Percentiles rank a stretch among this genome's conserved stretches.
phyloP scores from a whole-genome alignment of 805 yeast species.

The Candida boleticola region DNA sequence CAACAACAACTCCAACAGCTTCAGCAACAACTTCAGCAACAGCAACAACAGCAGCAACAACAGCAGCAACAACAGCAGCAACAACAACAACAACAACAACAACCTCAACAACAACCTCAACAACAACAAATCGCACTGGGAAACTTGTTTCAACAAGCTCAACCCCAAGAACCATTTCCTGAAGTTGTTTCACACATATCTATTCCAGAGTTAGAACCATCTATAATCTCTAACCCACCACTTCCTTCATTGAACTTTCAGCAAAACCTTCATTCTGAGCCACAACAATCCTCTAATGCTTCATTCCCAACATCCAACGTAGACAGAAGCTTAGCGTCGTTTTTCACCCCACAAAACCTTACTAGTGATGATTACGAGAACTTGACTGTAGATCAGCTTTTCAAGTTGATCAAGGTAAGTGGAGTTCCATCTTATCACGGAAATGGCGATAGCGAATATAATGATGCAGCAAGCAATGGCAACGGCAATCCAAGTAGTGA shows the following conservation, averaged over 20 bases:
- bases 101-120: too few relatives aligned
- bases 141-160: constrained; percentile 1
- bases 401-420: constrained; percentile 32
- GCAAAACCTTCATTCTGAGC: neutral
- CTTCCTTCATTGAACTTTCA: neutral
- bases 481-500: neutral
- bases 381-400: constrained; percentile 34
- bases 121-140: too few relatives aligned
- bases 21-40: constrained; percentile 7
- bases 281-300: too few relatives aligned
- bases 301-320: too few relatives aligned
- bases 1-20: too few relatives aligned
- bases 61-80: constrained; percentile 7
- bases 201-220: constrained; percentile 1
- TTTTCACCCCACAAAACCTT: constrained; percentile 15
- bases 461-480: neutral
- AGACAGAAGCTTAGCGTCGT: too few relatives aligned
- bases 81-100: constrained; percentile 5
- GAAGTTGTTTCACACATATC: neutral
- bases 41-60: constrained; percentile 8
- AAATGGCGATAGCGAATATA: neutral
- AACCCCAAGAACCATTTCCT: neutral
- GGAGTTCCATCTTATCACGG: neutral
- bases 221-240: too few relatives aligned
- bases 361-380: constrained; percentile 41